A percentile compares a stretch with the other conserved stretches of the same genome.
Evolutionary conservation across 768 basidiomycete genomes (phyloP).

Genomic region (Mycena kentingensis): DNA sequence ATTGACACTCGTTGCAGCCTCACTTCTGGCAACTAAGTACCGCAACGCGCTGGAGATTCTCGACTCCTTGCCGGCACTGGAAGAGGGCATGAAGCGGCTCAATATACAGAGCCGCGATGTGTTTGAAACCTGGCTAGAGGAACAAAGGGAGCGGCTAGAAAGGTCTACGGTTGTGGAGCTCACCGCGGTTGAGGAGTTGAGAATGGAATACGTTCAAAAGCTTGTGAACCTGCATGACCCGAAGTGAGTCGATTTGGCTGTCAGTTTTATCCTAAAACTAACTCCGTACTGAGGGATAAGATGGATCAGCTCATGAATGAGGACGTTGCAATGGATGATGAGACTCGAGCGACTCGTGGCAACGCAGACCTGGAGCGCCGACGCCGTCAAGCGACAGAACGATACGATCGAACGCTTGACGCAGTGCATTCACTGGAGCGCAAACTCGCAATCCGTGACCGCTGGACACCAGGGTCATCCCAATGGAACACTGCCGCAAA

Average conservation of each 20-base stretch:
- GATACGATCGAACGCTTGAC: background rate
- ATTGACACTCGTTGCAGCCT: background rate
- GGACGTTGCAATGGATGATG: background rate
- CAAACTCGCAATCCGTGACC: background rate
- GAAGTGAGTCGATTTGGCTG: background rate
- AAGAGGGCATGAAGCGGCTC: background rate
- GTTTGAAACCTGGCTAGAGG: constrained; percentile 11
- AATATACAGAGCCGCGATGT: background rate
- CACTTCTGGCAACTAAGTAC: background rate
- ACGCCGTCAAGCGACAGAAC: no score
- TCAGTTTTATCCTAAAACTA: background rate
- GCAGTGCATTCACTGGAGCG: constrained; percentile 9
- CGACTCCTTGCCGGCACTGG: background rate
- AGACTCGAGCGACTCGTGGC: no score
- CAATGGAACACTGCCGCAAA: constrained; percentile 20
- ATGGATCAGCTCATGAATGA: background rate
- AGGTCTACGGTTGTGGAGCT: no score
- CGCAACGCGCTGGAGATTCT: background rate
- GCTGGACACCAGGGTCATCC: constrained; percentile 15
- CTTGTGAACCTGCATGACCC: constrained; percentile 8
- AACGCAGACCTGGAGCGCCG: no score
- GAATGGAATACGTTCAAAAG: constrained; percentile 20
- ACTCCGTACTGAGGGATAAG: background rate
- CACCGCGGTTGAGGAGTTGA: constrained; percentile 17
- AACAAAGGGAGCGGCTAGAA: no score